Evolutionary conservation across 1,284 basidiomycete genomes (phyloP).

Genomic region (Ganoderma resinaceum): DNA sequence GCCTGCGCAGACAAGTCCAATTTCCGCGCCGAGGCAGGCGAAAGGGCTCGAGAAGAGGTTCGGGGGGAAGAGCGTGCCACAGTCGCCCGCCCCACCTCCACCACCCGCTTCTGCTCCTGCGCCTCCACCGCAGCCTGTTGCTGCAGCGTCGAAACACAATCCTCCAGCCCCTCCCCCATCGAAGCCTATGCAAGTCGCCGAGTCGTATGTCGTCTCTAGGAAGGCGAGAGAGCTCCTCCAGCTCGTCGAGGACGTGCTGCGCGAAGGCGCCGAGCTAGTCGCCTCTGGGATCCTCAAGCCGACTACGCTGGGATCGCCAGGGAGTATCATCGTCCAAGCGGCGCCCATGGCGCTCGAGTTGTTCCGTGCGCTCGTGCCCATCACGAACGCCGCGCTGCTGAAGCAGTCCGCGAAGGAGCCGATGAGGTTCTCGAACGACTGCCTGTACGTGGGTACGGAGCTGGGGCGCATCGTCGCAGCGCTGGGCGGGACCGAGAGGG

Average conservation of each 20-base stretch:
- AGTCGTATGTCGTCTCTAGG: constrained; percentile 65
- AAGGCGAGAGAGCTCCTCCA: constrained; percentile 63
- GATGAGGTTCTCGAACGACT: constrained; percentile 91
- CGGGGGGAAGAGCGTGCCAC: constrained; percentile 49
- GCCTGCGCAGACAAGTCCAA: constrained; percentile 41
- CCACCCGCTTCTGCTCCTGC: constrained; percentile 31
- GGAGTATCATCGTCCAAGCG: constrained; percentile 63
- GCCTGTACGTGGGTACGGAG: constrained; percentile 69
- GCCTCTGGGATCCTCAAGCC: constrained; percentile 58
- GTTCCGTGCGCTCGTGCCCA: constrained; percentile 84
- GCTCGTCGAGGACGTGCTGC: constrained; percentile 63
- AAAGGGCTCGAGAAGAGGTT: constrained; percentile 64
- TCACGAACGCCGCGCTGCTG: constrained; percentile 63
- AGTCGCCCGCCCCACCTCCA: constrained; percentile 33
- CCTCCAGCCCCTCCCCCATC: constrained; percentile 10
- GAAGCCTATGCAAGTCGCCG: constrained; percentile 42
- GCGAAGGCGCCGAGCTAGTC: constrained; percentile 64
- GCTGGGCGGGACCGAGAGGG: constrained; percentile 42
- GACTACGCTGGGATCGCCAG: constrained; percentile 45
- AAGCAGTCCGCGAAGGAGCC: constrained; percentile 61
- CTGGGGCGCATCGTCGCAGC: constrained; percentile 47
- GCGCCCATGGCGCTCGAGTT: constrained; percentile 80
- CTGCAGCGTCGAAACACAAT: background rate
- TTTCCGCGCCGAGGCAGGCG: constrained; percentile 53
- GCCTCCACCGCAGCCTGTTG: constrained; percentile 15